Conservation (phyloP, 768 basidiomycete genomes). For the Austroboletus festivus region DNA sequence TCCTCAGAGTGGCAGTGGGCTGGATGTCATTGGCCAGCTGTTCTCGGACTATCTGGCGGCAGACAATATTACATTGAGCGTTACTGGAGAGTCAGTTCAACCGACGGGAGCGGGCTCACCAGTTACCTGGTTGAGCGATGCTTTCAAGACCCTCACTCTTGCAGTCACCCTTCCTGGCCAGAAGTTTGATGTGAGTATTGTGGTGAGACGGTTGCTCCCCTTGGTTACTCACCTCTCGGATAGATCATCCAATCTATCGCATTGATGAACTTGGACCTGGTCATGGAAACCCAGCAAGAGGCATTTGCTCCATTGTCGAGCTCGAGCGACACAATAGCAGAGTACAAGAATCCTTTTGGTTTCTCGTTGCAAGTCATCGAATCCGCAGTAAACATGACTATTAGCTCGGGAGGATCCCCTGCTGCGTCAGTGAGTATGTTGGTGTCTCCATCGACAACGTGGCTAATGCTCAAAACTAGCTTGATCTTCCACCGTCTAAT, state of each 20-base stretch:
- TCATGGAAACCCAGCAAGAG: slow-evolving; percentile 48
- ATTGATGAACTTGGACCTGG: slow-evolving; percentile 54
- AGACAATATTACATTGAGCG: slow-evolving; percentile 57
- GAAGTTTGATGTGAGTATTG: slow-evolving; percentile 43
- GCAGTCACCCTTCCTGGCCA: slow-evolving; percentile 61
- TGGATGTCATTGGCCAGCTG: slow-evolving; percentile 55
- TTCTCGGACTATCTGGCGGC: slow-evolving; percentile 66
- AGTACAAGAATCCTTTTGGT: slow-evolving; percentile 73
- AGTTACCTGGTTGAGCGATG: slow-evolving; percentile 62
- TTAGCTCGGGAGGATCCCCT: slow-evolving; percentile 46
- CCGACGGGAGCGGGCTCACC: slow-evolving; percentile 49
- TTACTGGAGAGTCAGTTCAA: slow-evolving; percentile 58
- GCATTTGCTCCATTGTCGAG: slow-evolving; percentile 59
- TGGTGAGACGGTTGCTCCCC: not conserved
- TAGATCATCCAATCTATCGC: slow-evolving; percentile 64
- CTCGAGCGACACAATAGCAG: slow-evolving; percentile 53
- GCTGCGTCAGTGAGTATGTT: slow-evolving; percentile 47
- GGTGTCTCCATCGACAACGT: not conserved
- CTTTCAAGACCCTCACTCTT: slow-evolving; percentile 64
- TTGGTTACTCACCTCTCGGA: slow-evolving; percentile 1
- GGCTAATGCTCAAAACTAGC: slow-evolving; percentile 33
- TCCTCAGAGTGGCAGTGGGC: slow-evolving; percentile 54
- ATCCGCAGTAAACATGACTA: slow-evolving; percentile 50
- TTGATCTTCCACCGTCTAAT: slow-evolving; percentile 46
- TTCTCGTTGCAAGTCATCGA: slow-evolving; percentile 66